Percentiles rank a stretch among this genome's conserved stretches.
Conservation (phyloP, 2,329 filamentous ascomycete genomes). For the Ophiocordyceps camponoti-saundersi region DNA sequence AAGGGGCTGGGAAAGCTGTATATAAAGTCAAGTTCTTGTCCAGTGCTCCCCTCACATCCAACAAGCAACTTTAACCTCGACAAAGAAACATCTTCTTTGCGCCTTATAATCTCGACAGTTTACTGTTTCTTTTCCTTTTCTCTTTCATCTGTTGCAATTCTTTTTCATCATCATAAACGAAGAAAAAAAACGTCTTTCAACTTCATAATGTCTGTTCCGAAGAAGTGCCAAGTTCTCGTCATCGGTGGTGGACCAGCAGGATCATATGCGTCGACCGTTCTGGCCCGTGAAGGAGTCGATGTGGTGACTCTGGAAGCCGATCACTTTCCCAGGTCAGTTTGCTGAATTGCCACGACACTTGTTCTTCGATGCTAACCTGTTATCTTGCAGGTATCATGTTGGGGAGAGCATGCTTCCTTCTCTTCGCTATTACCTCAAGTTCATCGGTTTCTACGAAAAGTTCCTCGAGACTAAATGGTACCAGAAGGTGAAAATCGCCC, state of each 20-base stretch:
- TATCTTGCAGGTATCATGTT: slow-evolving; percentile 16
- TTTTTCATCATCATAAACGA: no score
- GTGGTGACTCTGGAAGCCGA: slow-evolving; percentile 4
- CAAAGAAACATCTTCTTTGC: no score
- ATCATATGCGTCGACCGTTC: slow-evolving; percentile 4
- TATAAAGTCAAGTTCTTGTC: no score
- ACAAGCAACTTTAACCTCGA: no score
- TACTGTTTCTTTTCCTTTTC: no score
- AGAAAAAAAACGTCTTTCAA: no score
- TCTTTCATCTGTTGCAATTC: no score
- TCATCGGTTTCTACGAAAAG: slow-evolving; percentile 22
- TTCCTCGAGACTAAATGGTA: slow-evolving; percentile 11
- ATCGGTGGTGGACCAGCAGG: slow-evolving; percentile 5
- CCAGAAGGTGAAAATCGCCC: not conserved
- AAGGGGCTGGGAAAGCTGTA: no score
- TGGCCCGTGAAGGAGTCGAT: slow-evolving; percentile 5
- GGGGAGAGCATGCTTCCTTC: slow-evolving; percentile 20
- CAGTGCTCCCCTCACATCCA: no score
- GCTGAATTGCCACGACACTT: no score
- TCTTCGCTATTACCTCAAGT: slow-evolving; percentile 22
- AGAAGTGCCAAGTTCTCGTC: not conserved
- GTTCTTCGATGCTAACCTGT: no score
- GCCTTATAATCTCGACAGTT: no score
- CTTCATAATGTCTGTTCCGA: not conserved
- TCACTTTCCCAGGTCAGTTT: slow-evolving; percentile 5